Evolutionary conservation across 129 eudicot species (phyloP).

Genomic region (Artemisia tridentata): DNA sequence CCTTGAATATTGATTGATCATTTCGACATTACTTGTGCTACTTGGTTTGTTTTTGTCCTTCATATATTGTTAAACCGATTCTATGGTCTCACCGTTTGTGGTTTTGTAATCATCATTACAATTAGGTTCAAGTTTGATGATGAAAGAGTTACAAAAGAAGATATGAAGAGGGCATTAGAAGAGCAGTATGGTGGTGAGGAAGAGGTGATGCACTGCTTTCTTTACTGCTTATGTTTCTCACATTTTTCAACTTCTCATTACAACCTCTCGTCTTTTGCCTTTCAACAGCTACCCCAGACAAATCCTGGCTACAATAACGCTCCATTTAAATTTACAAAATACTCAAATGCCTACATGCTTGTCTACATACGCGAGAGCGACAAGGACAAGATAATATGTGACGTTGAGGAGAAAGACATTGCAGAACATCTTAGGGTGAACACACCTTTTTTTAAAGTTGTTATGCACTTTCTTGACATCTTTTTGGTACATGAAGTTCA

Average conservation of each 20-base stretch:
- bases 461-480: conserved; percentile 12
- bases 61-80: background rate
- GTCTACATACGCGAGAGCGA: conserved; percentile 90
- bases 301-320: conserved; percentile 88
- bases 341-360: conserved; percentile 98
- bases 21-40: too few species aligned
- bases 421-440: conserved; percentile 95
- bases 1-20: background rate
- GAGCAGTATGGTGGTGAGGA: conserved; percentile 99
- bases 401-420: conserved; percentile 90
- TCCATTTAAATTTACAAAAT: conserved; percentile 86
- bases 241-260: conserved; percentile 1
- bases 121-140: conserved; percentile 94
- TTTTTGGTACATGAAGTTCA: conserved; percentile 6
- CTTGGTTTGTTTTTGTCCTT: too few species aligned
- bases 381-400: conserved; percentile 89
- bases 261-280: conserved; percentile 18
- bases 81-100: conserved; percentile 4
- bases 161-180: conserved; percentile 78
- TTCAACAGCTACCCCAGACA: conserved; percentile 83
- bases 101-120: conserved; percentile 14
- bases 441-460: background rate
- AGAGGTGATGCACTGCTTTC: conserved; percentile 52
- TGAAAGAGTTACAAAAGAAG: conserved; percentile 94
- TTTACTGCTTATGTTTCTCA: conserved; percentile 3